Percentiles rank a stretch among this genome's conserved stretches.
Conservation (phyloP, 2,329 filamentous ascomycete genomes). For the Aspergillus viridinutans region DNA sequence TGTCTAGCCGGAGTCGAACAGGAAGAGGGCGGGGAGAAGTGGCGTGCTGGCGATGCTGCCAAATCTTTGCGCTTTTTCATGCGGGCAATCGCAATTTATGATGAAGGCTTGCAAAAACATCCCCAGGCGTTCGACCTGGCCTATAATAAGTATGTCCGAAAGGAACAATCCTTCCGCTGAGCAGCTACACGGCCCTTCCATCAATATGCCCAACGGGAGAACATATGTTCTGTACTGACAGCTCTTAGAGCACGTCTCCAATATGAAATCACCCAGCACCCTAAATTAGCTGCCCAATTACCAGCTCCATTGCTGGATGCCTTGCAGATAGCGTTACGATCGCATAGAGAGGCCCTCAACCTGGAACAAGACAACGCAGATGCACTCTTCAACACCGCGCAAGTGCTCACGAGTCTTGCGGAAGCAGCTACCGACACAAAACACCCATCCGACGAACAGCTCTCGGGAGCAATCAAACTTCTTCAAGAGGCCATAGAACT, state of each 20-base stretch:
- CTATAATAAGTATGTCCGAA: slow-evolving; percentile 63
- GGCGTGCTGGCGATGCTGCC: slow-evolving; percentile 64
- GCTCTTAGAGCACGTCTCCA: slow-evolving; percentile 60
- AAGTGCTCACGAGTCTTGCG: slow-evolving; percentile 63
- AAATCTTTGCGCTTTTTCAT: slow-evolving; percentile 59
- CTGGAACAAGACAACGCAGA: slow-evolving; percentile 63
- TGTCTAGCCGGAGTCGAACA: slow-evolving; percentile 58
- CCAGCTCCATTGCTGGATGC: slow-evolving; percentile 51
- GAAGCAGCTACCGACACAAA: slow-evolving; percentile 56
- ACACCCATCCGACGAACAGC: slow-evolving; percentile 38
- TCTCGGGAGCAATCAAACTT: slow-evolving; percentile 47
- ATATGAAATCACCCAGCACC: slow-evolving; percentile 66
- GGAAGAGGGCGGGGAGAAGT: slow-evolving; percentile 71
- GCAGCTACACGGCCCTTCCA: background rate
- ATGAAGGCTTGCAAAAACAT: slow-evolving; percentile 58
- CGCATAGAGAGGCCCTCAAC: slow-evolving; percentile 58
- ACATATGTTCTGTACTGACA: slow-evolving; percentile 8
- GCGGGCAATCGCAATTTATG: slow-evolving; percentile 63
- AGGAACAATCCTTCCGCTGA: background rate
- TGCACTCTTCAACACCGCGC: slow-evolving; percentile 66
- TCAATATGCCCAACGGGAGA: background rate
- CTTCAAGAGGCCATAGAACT: slow-evolving; percentile 60
- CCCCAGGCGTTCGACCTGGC: slow-evolving; percentile 65
- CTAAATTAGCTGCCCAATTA: slow-evolving; percentile 57
- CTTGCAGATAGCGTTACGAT: slow-evolving; percentile 57